Percentiles rank a stretch among this genome's conserved stretches.
phyloP scores from a whole-genome alignment of 352 stramenopile species.

The Phytopythium delawarense region DNA sequence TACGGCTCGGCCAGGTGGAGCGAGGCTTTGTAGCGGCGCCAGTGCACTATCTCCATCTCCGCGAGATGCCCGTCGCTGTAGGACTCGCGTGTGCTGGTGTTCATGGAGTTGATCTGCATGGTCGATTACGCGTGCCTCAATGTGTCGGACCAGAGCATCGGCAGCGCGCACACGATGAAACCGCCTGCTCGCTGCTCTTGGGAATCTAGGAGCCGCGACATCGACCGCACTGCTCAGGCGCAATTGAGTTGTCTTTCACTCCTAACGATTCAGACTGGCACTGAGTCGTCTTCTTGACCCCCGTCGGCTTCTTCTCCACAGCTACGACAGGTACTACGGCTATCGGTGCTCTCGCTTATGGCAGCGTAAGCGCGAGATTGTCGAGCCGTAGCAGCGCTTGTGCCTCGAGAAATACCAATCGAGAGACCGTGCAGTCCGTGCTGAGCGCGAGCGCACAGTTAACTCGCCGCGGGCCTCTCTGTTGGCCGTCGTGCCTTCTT shows the following conservation, averaged over 20 bases:
- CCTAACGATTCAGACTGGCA: too few species aligned
- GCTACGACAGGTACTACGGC: not conserved
- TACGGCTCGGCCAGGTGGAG: constrained; percentile 51
- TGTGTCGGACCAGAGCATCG: constrained; percentile 27
- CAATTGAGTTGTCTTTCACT: constrained; percentile 1
- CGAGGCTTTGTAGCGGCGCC: constrained; percentile 65
- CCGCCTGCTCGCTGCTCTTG: not conserved
- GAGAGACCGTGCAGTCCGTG: not conserved
- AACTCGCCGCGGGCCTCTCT: not conserved
- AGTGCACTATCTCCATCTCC: constrained; percentile 71
- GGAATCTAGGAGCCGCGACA: not conserved
- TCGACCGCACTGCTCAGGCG: not conserved
- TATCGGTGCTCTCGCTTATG: not conserved
- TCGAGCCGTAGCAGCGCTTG: not conserved
- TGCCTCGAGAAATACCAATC: not conserved
- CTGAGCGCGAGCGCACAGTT: not conserved
- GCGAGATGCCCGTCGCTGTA: constrained; percentile 38
- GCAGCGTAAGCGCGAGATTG: not conserved
- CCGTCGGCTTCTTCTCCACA: not conserved
- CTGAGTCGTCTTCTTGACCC: not conserved
- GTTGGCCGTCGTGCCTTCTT: not conserved
- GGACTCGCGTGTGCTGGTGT: constrained; percentile 39
- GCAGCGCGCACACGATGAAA: constrained; percentile 5
- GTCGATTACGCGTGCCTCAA: constrained; percentile 44
- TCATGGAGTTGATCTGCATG: constrained; percentile 48